Percentiles rank a stretch among this genome's conserved stretches.
Evolutionary conservation across 805 yeast genomes (phyloP).

Genomic region (Sungouiella blattae): DNA sequence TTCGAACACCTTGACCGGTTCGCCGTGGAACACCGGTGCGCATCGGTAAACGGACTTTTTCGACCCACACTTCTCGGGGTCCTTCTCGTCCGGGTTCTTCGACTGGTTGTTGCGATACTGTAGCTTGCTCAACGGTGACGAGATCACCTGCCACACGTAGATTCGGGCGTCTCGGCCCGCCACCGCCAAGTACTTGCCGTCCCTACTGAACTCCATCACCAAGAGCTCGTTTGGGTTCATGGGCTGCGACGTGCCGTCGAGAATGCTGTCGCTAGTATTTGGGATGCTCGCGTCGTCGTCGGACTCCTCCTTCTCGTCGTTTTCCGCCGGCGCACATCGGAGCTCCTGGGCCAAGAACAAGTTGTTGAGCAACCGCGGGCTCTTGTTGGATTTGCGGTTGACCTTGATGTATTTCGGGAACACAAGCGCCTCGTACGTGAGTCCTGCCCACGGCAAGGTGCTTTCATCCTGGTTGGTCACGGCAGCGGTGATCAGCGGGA

Average conservation of each 20-base stretch:
- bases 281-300: constrained; percentile 8
- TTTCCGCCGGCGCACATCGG: constrained; percentile 3
- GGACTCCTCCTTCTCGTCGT: constrained; percentile 13
- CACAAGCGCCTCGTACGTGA: constrained; percentile 36
- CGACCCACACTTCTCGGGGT: constrained; percentile 8
- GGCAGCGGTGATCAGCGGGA: constrained; percentile 12
- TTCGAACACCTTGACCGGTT: constrained; percentile 54
- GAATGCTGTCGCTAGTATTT: constrained; percentile 6
- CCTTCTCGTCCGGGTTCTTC: constrained; percentile 13
- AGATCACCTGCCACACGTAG: constrained; percentile 75
- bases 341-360: constrained; percentile 65
- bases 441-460: constrained; percentile 27
- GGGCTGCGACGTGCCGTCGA: constrained; percentile 6
- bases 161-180: constrained; percentile 76
- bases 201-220: constrained; percentile 67
- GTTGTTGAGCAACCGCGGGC: constrained; percentile 46
- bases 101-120: constrained; percentile 31
- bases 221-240: constrained; percentile 53
- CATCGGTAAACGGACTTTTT: constrained; percentile 28
- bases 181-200: constrained; percentile 80
- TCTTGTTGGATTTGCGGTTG: constrained; percentile 42
- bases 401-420: constrained; percentile 56
- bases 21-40: constrained; percentile 77
- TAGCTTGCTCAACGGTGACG: constrained; percentile 66
- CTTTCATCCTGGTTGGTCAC: constrained; percentile 6